Base-by-base conservation (phyloP, 139 green algal genomes). In the Edaphochlamys debaryana region DNA sequence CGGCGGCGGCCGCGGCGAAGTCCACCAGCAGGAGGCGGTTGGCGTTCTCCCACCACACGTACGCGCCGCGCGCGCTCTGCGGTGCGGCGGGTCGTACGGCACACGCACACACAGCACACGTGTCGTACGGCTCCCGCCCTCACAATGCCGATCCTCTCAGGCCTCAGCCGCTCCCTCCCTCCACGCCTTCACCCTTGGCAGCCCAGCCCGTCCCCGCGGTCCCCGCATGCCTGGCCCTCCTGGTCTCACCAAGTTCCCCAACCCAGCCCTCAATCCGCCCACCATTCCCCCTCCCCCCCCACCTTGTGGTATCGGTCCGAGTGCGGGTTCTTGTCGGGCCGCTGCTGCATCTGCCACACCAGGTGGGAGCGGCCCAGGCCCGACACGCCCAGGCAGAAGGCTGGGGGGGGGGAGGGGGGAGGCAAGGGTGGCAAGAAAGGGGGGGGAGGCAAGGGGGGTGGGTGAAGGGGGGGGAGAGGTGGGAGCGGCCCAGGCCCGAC, bases 341-440 rank as follows among this genome's bases (percentile, higher is more conserved):
- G 83, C 78, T 91, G 87, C 84, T 89, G 87, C 79, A 79, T 73
- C 87, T 87, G 79, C 87, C 87, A 90, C 56, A 87, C 87, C n/a
- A 90, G 64, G 50, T 83, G 52, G 64, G 78, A 82, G 34, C 20
- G 27, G 15, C 82, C 82, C 4, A 88, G 36, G 13, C 9, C n/a
- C 8, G 50, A 22, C 42, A 74, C 80, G 56, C 82, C 87, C 54
- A 88, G 62, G 67, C 86, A 82, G 40, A 87, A 71, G 1, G 50
- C 86, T 89, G 86, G 73, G 68, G 48, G 23, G 15, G 2, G 30
- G 42, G 20, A n/a, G n/a, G n/a, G n/a, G n/a, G n/a, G n/a, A n/a
- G n/a, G n/a, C n/a, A n/a, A n/a, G n/a, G n/a, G n/a, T n/a, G n/a
- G n/a, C n/a, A n/a, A n/a, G n/a, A n/a, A n/a, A n/a, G n/a, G 42